Conservation (phyloP, 805 yeast genomes). For the Wickerhamiella galacta region DNA sequence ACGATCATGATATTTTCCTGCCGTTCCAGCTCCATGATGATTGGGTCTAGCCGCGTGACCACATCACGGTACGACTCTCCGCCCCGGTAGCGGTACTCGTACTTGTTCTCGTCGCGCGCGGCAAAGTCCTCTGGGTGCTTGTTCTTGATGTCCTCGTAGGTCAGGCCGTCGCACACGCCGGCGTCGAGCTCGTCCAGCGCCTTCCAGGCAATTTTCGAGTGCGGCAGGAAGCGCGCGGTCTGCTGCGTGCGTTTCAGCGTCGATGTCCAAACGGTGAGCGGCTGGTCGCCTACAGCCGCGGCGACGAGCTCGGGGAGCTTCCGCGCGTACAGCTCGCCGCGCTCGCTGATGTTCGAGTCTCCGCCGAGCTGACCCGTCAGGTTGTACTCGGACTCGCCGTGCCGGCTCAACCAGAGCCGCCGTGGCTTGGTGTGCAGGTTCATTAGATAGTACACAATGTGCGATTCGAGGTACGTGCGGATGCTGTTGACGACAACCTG, state of each 20-base stretch:
- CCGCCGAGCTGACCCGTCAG: slow-evolving; percentile 94
- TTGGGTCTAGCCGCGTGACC: slow-evolving; percentile 86
- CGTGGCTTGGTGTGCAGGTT: slow-evolving; percentile 87
- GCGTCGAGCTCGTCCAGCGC: slow-evolving; percentile 95
- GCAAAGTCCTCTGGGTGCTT: slow-evolving; percentile 85
- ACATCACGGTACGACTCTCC: slow-evolving; percentile 96
- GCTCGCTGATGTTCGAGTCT: slow-evolving; percentile 65
- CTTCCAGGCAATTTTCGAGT: slow-evolving; percentile 81
- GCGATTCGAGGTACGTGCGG: slow-evolving; percentile 73
- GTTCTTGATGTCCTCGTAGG: slow-evolving; percentile 80
- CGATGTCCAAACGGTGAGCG: slow-evolving; percentile 89
- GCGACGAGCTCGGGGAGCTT: slow-evolving; percentile 64
- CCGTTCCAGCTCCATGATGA: slow-evolving; percentile 94
- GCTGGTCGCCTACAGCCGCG: slow-evolving; percentile 35
- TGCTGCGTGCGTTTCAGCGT: slow-evolving; percentile 83
- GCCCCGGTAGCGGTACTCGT: slow-evolving; percentile 88
- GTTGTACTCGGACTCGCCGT: slow-evolving; percentile 87
- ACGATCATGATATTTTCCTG: slow-evolving; percentile 91
- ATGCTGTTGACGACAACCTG: slow-evolving; percentile 80
- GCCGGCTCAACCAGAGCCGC: slow-evolving; percentile 84
- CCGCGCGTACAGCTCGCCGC: slow-evolving; percentile 72
- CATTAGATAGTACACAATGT: slow-evolving; percentile 92
- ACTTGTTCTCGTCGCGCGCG: slow-evolving; percentile 90
- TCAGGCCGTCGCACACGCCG: slow-evolving; percentile 93
- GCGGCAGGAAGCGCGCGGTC: slow-evolving; percentile 70